phyloP scores from a whole-genome alignment of 805 yeast species.

The Saturnispora ahearnii region DNA sequence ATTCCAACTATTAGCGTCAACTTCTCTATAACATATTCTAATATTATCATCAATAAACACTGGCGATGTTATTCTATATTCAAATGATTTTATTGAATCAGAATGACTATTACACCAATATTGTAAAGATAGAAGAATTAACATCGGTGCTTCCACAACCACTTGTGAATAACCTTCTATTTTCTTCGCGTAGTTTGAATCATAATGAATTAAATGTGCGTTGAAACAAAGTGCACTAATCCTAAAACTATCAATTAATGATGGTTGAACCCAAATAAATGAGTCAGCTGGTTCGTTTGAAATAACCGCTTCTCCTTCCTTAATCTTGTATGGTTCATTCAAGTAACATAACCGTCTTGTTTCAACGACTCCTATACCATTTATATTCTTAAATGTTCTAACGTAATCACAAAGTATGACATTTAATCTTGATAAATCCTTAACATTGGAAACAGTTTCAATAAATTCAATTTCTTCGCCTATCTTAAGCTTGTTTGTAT shows the following conservation, averaged over 20 bases:
- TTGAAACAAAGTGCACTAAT: conserved; percentile 75
- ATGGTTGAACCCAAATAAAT: conserved; percentile 28
- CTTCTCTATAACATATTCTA: conserved; percentile 18
- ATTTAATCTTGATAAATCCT: conserved; percentile 28
- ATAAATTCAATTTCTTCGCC: conserved; percentile 37
- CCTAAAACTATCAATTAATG: conserved; percentile 41
- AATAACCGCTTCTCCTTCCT: background rate
- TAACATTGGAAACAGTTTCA: conserved; percentile 42
- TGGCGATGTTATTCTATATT: conserved; percentile 44
- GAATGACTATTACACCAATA: conserved; percentile 26
- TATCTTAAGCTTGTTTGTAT: conserved; percentile 26
- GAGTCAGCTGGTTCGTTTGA: conserved; percentile 13
- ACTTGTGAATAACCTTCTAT: conserved; percentile 53
- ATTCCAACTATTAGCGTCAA: conserved; percentile 9
- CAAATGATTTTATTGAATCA: conserved; percentile 21
- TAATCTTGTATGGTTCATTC: conserved; percentile 25
- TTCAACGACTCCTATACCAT: conserved; percentile 36
- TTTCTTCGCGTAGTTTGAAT: conserved; percentile 40
- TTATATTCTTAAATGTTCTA: conserved; percentile 33
- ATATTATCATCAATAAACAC: conserved; percentile 34
- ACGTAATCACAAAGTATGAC: conserved; percentile 43
- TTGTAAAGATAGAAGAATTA: conserved; percentile 50
- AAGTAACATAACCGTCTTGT: conserved; percentile 55
- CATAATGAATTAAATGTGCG: conserved; percentile 78
- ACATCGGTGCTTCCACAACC: conserved; percentile 76